Evolutionary conservation across 106 monocot species (phyloP), one percentile per base, ranked within the genome.

Genomic region (Dactylorhiza incarnata): DNA sequence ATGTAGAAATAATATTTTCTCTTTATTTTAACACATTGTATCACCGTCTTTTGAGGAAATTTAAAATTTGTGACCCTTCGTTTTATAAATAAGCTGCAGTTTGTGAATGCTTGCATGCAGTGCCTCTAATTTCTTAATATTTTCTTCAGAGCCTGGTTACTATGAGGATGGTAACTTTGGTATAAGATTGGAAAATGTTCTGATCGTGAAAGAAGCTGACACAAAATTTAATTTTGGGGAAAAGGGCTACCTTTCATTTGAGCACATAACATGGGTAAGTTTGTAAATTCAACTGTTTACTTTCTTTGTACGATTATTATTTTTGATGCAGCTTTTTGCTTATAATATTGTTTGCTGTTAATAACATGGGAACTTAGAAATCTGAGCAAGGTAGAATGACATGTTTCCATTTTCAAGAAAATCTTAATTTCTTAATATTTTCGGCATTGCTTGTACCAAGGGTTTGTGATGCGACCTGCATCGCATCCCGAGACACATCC

Each of bases 151-250:
- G 77, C 95, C 95, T 83, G 95, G 95, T 65, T 95, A 95, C 71
- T 95, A 95, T 51, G 95, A 97, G 75, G 93, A 97, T 85, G 93
- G 93, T 46, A 91, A 81, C 44, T 97, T 97, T 74, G 96, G 96
- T 61, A 88, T 97, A 71, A 89, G 93, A 87, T 78, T 97, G 84
- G 97, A 97, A 87, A 97, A 97, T 77, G 91, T 94, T 81, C 89
- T 97, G 80, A 76, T 97, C 43, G 81, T 89, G 11, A 97, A 97
- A 58, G 87, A 97, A 49, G 93, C 97, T 25, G 51, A 84, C 48
- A 87, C 93, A 50, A 84, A 89, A n/a, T 97, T 91, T 68, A 94
- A 97, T 77, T 94, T 97, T 80, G 93, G 89, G 72, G 87, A 82
- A 46, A 97, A 87, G 80, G 97, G 93, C 49, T 97, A 89, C 73